These are phyloP conservation scores for Nicotiana obtusifolia DNA, from an alignment of 257 asterid species.

Conservation along the genomic window DNA sequence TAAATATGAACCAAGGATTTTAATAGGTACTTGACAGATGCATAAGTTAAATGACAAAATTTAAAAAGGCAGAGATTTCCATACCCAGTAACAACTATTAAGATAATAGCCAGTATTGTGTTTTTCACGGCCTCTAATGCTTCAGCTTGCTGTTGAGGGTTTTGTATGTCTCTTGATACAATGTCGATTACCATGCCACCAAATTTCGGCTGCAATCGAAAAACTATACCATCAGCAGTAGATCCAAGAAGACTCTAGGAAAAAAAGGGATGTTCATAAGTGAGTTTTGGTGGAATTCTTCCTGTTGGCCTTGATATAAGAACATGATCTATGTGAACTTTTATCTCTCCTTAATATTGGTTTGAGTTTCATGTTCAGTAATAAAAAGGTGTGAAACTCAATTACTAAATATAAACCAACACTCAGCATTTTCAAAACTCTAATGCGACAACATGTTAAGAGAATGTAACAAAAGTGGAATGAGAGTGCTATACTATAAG, in stretches of 20 bases:
- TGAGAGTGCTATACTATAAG: conserved; percentile 22
- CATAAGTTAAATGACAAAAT: neutral
- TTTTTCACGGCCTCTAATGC: conserved; percentile 55
- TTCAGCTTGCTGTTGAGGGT: conserved; percentile 52
- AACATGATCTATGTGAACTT: too few relatives aligned
- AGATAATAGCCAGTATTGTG: conserved; percentile 46
- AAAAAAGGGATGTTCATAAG: too few relatives aligned
- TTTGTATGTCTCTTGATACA: conserved; percentile 54
- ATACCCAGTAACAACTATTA: conserved; percentile 63
- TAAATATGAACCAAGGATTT: neutral
- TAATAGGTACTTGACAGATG: neutral
- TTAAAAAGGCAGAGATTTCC: neutral
- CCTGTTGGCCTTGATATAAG: neutral
- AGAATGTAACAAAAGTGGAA: neutral
- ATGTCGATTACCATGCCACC: conserved; percentile 71
- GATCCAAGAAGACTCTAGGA: neutral
- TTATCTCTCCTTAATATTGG: too few relatives aligned
- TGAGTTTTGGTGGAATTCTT: neutral
- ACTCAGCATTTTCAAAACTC: neutral
- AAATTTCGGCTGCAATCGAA: conserved; percentile 51
- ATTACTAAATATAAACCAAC: too few relatives aligned
- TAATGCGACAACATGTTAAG: neutral
- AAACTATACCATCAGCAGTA: neutral
- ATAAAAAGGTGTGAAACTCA: too few relatives aligned
- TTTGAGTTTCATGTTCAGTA: too few relatives aligned